phyloP scores from a whole-genome alignment of 495 filamentous ascomycete species.

The Penicillium lagena region DNA sequence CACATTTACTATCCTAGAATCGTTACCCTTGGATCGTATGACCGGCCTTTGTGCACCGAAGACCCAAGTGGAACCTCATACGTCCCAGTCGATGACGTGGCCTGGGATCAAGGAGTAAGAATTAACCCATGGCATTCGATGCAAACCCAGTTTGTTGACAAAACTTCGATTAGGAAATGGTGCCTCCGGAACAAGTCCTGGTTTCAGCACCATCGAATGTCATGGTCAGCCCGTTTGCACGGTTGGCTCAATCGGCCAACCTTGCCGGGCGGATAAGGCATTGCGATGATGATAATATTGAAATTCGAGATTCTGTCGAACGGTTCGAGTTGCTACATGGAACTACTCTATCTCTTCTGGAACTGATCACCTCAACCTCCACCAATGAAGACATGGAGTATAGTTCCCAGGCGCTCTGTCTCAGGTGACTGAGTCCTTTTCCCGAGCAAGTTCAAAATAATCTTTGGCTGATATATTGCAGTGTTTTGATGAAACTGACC shows the following conservation, averaged over 20 bases:
- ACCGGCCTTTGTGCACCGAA: conserved; percentile 26
- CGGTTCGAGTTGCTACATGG: neutral
- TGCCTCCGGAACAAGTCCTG: neutral
- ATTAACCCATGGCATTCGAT: neutral
- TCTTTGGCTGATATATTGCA: neutral
- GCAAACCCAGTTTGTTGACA: neutral
- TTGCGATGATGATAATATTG: neutral
- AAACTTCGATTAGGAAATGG: neutral
- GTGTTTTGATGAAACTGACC: neutral
- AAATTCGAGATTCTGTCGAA: neutral
- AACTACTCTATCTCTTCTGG: neutral
- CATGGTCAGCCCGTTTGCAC: conserved; percentile 1
- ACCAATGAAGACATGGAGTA: neutral
- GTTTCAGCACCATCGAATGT: neutral
- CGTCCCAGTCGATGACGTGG: conserved; percentile 36
- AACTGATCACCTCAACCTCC: neutral
- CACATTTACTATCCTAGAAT: conserved; percentile 10
- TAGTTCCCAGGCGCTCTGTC: neutral
- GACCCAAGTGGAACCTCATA: conserved; percentile 29
- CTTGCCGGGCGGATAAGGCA: neutral
- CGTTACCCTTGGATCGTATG: conserved; percentile 34
- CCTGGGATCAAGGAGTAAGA: conserved; percentile 24
- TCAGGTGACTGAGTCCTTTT: neutral
- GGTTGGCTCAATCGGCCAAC: conserved; percentile 1
- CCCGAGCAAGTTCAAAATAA: neutral